These are phyloP conservation scores for Saturnispora silvae DNA, from an alignment of 805 yeast genomes.

Conservation along the genomic window DNA sequence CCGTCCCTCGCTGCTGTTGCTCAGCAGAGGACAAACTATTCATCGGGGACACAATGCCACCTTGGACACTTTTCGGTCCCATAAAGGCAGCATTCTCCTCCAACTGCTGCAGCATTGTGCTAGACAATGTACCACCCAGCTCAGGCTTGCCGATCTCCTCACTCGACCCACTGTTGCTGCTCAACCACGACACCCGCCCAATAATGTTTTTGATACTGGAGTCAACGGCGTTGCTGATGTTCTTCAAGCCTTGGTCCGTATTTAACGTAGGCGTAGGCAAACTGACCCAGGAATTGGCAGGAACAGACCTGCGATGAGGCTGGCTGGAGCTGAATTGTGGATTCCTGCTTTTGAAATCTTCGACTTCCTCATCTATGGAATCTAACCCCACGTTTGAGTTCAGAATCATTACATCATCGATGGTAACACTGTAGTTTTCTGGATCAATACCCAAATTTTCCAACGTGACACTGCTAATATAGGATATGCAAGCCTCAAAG, in stretches of 20 bases:
- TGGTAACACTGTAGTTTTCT: constrained; percentile 9
- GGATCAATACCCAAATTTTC: constrained; percentile 22
- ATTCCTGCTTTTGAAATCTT: constrained; percentile 12
- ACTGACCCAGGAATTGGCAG: constrained; percentile 10
- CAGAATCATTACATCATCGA: constrained; percentile 9
- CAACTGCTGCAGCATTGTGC: constrained; percentile 21
- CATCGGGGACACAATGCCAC: constrained; percentile 20
- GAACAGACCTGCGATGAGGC: too few relatives aligned
- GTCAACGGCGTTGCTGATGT: constrained; percentile 27
- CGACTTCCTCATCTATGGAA: constrained; percentile 19
- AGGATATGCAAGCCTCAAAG: constrained; percentile 28
- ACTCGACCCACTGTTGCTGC: constrained; percentile 12
- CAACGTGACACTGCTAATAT: constrained; percentile 24
- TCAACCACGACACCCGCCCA: constrained; percentile 26
- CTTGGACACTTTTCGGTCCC: constrained; percentile 6
- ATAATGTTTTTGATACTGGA: constrained; percentile 25
- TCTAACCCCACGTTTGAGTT: constrained; percentile 20
- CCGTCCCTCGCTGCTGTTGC: too few relatives aligned
- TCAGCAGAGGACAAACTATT: constrained; percentile 23
- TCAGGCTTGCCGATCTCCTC: constrained; percentile 7
- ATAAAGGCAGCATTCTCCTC: constrained; percentile 22
- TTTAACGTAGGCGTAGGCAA: constrained; percentile 18
- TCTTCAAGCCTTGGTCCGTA: constrained; percentile 28
- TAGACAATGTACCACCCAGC: constrained; percentile 13
- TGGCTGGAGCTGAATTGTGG: too few relatives aligned